Percentiles rank a stretch among this genome's conserved stretches.
Conservation (phyloP, 148 eudicot species). For the Rheum nobile region DNA sequence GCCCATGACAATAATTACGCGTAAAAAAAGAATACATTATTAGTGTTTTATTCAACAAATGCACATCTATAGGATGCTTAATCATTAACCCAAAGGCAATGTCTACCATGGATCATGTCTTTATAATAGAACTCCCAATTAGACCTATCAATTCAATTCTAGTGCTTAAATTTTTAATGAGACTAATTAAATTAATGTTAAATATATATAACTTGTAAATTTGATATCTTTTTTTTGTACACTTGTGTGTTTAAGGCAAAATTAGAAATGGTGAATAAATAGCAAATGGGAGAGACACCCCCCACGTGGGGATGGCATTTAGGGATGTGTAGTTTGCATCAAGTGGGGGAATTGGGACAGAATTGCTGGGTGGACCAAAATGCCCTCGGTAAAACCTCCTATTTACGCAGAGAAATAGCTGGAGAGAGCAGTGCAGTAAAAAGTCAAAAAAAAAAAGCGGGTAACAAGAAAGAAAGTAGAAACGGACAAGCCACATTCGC, state of each 20-base stretch:
- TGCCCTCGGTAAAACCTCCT: not conserved
- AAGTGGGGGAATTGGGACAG: not conserved
- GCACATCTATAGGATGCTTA: too few species aligned
- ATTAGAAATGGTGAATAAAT: not conserved
- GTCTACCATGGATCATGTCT: too few species aligned
- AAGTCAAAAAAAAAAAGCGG: constrained; percentile 4
- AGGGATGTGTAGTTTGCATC: not conserved
- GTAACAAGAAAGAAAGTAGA: not conserved
- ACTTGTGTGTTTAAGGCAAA: not conserved
- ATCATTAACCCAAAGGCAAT: too few species aligned
- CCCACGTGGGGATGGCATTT: constrained; percentile 6
- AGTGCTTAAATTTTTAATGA: not conserved
- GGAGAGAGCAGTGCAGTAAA: constrained; percentile 1
- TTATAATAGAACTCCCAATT: too few species aligned
- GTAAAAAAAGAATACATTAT: not conserved
- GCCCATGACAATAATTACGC: not conserved
- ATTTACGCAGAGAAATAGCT: not conserved
- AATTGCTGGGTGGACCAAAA: not conserved
- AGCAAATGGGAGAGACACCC: not conserved
- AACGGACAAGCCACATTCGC: not conserved
- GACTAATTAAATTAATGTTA: too few species aligned
- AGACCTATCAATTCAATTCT: not conserved
- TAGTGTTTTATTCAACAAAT: not conserved
- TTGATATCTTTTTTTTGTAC: too few species aligned
- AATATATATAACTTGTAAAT: too few species aligned